Evolutionary conservation across 768 basidiomycete genomes (phyloP), one percentile per base, ranked within the genome.

Genomic region (Fistulinella prunicolor): DNA sequence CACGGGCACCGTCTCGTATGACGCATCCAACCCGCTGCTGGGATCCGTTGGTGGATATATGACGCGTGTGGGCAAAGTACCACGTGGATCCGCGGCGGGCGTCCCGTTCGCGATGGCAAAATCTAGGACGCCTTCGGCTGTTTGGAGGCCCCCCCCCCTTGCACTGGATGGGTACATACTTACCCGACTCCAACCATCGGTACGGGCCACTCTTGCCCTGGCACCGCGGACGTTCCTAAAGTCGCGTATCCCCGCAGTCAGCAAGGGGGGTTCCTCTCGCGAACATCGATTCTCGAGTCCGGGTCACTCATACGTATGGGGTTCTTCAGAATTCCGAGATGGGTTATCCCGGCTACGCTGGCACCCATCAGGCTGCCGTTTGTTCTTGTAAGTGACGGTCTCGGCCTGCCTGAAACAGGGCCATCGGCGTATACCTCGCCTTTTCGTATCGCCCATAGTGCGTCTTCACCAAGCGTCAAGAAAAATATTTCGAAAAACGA

Each of bases 121-220:
- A 32, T 38, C 37, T 14, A 10, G 13, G n/a, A 14, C 4, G 14
- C 9, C 38, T 6, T 39, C 30, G 51, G 45, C 45, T 47, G 45
- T 54, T 54, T 48, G 37, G 32, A 24, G 30, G 19, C 9, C 10
- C 26, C 26, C 26, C 26, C 26, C 5, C 10, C 10, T 10, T n/a
- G n/a, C 21, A 36, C 20, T 8, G 20, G 36, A 5, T 28, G 10
- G 10, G 26, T 10, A 28, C 26, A 28, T 28, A 10, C 30, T 32
- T 30, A 29, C n/a, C 20, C 38, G 30, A 34, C 38, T 36, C 38
- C 30, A 17, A 28, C 44, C 42, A 41, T 42, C 44, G 43, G 51
- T 53, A 20, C 17, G 21, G 22, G 28, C 30, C 30, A 17, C 34
- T 6, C 24, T 17, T 29, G 16, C 14, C 41, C 46, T 32, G 30